Evolutionary conservation across 345 rosid genomes (phyloP).

Genomic region (Syzygium aromaticum): DNA sequence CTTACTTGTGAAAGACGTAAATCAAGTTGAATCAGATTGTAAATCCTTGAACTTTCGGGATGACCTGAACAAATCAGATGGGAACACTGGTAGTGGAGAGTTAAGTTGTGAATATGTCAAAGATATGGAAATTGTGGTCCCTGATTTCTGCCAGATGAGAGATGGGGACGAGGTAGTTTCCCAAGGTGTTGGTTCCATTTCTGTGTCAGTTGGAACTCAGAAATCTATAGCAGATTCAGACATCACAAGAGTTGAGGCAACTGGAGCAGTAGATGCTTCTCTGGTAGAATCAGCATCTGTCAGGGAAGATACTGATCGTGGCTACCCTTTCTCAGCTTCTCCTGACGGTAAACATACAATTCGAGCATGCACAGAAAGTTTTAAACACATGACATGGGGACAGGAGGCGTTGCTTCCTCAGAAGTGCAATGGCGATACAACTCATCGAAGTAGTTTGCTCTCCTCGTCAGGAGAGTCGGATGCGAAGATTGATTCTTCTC

Average conservation of each 20-base stretch:
- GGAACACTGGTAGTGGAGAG: not conserved
- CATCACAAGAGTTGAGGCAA: constrained; percentile 13
- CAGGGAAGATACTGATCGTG: constrained; percentile 12
- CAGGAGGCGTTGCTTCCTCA: not conserved
- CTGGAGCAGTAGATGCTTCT: constrained; percentile 7
- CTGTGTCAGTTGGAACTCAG: constrained; percentile 12
- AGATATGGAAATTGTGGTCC: constrained; percentile 15
- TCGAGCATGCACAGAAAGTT: constrained; percentile 1
- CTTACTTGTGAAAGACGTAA: constrained; percentile 7
- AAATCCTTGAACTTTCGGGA: not conserved
- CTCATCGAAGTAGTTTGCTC: constrained; percentile 13
- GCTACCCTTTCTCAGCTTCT: not conserved
- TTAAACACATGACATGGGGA: constrained; percentile 11
- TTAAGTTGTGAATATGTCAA: not conserved
- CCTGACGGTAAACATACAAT: not conserved
- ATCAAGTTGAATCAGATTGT: constrained; percentile 16
- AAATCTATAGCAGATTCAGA: constrained; percentile 18
- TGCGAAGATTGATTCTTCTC: constrained; percentile 9
- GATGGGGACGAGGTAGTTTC: constrained; percentile 4
- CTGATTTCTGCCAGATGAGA: constrained; percentile 18
- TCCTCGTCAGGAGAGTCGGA: constrained; percentile 20
- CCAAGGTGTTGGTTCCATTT: constrained; percentile 16
- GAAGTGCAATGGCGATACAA: constrained; percentile 4
- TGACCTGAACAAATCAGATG: not conserved
- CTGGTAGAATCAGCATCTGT: constrained; percentile 12